Conservation (phyloP, 768 basidiomycete species). For the Lactifluus hygrophoroides region DNA sequence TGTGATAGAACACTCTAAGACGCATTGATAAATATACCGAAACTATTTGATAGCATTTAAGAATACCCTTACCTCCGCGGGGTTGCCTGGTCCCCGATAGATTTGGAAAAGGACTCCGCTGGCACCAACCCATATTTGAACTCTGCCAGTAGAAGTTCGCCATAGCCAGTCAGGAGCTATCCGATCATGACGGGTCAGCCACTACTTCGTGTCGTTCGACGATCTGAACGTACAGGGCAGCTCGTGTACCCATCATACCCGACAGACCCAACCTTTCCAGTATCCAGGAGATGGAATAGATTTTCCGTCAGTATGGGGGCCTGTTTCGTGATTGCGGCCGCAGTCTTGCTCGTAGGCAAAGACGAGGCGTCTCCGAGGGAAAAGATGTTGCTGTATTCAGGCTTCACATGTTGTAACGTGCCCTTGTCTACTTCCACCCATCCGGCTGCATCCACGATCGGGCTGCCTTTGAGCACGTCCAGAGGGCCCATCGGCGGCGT, state of each 20-base stretch:
- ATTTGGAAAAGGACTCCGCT: conserved; percentile 70
- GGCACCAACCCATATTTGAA: conserved; percentile 90
- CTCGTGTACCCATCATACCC: conserved; percentile 85
- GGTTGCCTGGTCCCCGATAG: conserved; percentile 67
- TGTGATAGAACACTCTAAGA: conserved; percentile 35
- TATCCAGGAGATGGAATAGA: conserved; percentile 64
- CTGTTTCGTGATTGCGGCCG: conserved; percentile 87
- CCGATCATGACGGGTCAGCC: not conserved
- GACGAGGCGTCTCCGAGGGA: conserved; percentile 89
- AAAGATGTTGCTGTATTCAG: conserved; percentile 74
- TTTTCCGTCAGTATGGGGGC: conserved; percentile 89
- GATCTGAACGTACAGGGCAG: conserved; percentile 55
- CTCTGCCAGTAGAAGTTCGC: conserved; percentile 79
- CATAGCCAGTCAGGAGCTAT: conserved; percentile 74
- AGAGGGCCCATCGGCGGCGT: conserved; percentile 90
- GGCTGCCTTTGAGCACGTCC: conserved; percentile 67
- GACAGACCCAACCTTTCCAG: conserved; percentile 60
- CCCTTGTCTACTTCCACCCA: conserved; percentile 83
- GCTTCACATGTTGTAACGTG: conserved; percentile 80
- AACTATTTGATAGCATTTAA: not conserved
- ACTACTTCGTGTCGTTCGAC: not conserved
- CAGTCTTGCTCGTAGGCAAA: conserved; percentile 92
- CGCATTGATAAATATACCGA: not conserved
- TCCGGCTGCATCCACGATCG: conserved; percentile 72
- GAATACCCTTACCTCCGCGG: conserved; percentile 52